Conservation (phyloP, 176 grass and related monocot species). For the Triticum monococcum region DNA sequence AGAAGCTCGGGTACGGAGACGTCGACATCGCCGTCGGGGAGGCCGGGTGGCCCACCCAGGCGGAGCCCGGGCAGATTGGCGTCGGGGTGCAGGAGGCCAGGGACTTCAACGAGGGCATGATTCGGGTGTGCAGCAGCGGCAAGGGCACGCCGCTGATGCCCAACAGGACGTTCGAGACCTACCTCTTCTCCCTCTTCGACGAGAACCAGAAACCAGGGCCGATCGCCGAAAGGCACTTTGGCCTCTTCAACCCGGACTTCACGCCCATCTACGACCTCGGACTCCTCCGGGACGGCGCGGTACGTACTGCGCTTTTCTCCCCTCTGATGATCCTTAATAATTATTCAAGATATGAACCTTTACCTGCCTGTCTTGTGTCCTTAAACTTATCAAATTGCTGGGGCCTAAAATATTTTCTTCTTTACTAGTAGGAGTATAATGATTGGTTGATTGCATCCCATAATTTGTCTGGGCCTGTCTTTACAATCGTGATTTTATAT, state of each 20-base stretch:
- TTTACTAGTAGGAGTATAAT: not conserved
- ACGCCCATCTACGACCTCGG: slow-evolving; percentile 75
- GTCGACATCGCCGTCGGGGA: slow-evolving; percentile 76
- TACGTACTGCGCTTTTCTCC: not conserved
- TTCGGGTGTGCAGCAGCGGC: slow-evolving; percentile 47
- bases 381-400: not conserved
- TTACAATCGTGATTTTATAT: not conserved
- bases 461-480: not conserved
- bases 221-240: slow-evolving; percentile 72
- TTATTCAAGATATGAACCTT: not conserved
- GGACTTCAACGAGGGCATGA: slow-evolving; percentile 72
- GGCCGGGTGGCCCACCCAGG: slow-evolving; percentile 76
- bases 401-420: not conserved
- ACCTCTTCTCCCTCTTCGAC: slow-evolving; percentile 83
- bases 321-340: not conserved
- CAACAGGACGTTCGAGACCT: slow-evolving; percentile 58
- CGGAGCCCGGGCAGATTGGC: slow-evolving; percentile 57
- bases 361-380: not conserved
- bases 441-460: not conserved
- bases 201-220: slow-evolving; percentile 79
- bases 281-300: slow-evolving; percentile 38
- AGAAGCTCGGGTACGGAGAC: slow-evolving; percentile 50
- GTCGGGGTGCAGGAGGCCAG: slow-evolving; percentile 63
- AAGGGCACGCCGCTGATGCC: slow-evolving; percentile 78
- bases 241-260: slow-evolving; percentile 66